Evolutionary conservation across 202 grass and related monocot species (phyloP).

Genomic region (Schoenoplectus tabernaemontani): DNA sequence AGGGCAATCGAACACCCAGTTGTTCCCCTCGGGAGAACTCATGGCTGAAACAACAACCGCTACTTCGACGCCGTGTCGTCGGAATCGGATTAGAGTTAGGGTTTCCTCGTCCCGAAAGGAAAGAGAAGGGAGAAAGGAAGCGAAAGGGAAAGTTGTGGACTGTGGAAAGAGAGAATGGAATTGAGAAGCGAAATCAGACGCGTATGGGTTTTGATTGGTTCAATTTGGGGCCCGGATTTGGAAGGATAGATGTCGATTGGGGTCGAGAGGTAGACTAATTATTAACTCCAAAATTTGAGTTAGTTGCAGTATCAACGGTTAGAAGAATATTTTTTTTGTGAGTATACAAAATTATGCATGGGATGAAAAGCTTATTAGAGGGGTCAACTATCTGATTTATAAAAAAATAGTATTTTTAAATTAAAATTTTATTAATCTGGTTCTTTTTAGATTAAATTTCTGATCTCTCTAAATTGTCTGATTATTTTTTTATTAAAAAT

Average conservation of each 20-base stretch:
- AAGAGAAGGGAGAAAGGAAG: not conserved
- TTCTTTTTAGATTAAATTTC: too few relatives aligned
- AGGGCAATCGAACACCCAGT: slow-evolving; percentile 71
- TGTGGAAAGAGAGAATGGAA: not conserved
- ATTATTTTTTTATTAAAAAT: too few relatives aligned
- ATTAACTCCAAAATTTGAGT: not conserved
- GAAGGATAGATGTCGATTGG: not conserved
- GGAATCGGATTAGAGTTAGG: slow-evolving; percentile 16
- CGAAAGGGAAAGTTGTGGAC: slow-evolving; percentile 4
- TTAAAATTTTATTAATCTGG: too few relatives aligned
- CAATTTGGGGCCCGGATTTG: not conserved
- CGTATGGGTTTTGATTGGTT: slow-evolving; percentile 16
- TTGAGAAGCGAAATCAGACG: not conserved
- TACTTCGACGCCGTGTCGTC: not conserved
- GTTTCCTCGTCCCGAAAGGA: not conserved
- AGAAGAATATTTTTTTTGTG: too few relatives aligned
- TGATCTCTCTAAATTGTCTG: too few relatives aligned
- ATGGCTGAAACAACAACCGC: slow-evolving; percentile 22
- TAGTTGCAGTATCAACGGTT: too few relatives aligned
- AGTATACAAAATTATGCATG: too few relatives aligned
- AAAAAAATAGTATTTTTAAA: too few relatives aligned
- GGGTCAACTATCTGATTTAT: too few relatives aligned
- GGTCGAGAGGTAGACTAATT: not conserved
- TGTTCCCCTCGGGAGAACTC: slow-evolving; percentile 48
- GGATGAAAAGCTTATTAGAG: too few relatives aligned